phyloP scores from a whole-genome alignment of 495 filamentous ascomycete species.

The Letharia lupina region DNA sequence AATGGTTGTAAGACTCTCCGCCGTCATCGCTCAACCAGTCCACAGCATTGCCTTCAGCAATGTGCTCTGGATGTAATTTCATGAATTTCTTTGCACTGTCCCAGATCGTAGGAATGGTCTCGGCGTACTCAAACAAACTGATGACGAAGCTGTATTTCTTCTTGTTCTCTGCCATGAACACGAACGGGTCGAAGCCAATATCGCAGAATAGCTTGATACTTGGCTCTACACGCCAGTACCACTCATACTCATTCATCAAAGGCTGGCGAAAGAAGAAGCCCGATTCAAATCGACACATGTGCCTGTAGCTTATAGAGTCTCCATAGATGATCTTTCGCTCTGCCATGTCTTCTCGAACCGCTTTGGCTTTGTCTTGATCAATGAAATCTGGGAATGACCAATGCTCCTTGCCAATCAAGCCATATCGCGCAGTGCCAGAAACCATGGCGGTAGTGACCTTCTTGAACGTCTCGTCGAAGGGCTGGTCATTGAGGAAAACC shows the following conservation, averaged over 20 bases:
- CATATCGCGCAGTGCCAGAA: conserved; percentile 87
- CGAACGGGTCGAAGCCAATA: conserved; percentile 74
- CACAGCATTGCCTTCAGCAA: conserved; percentile 78
- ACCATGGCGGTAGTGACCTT: conserved; percentile 79
- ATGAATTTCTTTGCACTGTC: conserved; percentile 89
- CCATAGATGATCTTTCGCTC: conserved; percentile 88
- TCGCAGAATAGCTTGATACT: conserved; percentile 85
- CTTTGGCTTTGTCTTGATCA: conserved; percentile 72
- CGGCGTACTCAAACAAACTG: conserved; percentile 88
- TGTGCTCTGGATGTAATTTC: conserved; percentile 76
- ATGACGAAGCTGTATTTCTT: conserved; percentile 89
- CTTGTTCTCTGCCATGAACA: conserved; percentile 75
- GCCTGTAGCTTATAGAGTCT: conserved; percentile 82
- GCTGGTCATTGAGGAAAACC: conserved; percentile 96
- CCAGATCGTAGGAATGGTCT: conserved; percentile 95
- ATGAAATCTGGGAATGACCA: conserved; percentile 87
- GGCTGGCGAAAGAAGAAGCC: conserved; percentile 88
- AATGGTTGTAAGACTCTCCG: conserved; percentile 87
- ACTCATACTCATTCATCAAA: conserved; percentile 77
- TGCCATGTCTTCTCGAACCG: conserved; percentile 76
- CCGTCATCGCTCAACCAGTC: conserved; percentile 83
- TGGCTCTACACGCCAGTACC: conserved; percentile 89
- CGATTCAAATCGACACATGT: conserved; percentile 92
- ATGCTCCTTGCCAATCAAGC: conserved; percentile 72
- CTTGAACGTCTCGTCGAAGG: conserved; percentile 87